Evolutionary conservation across 176 grass and related monocot genomes (phyloP).

Genomic region (Rhipidocladum racemiflorum): DNA sequence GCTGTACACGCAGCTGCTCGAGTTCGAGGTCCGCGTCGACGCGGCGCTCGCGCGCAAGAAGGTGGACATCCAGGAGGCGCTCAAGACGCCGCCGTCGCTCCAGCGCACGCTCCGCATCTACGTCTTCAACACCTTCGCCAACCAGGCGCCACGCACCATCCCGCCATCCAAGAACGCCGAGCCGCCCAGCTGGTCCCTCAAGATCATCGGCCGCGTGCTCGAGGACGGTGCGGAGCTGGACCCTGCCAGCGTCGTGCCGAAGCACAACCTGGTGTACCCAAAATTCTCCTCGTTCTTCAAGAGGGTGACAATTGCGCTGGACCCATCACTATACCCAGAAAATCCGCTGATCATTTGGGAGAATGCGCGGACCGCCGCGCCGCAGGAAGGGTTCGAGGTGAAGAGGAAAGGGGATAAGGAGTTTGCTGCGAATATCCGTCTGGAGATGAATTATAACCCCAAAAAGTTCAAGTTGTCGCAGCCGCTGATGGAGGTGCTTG

Average conservation of each 20-base stretch:
- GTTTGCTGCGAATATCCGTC: slow-evolving; percentile 64
- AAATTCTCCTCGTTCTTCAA: slow-evolving; percentile 96
- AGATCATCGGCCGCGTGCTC: slow-evolving; percentile 86
- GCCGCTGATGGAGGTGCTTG: slow-evolving; percentile 81
- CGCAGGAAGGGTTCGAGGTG: slow-evolving; percentile 88
- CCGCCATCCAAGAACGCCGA: slow-evolving; percentile 51
- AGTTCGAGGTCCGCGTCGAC: slow-evolving; percentile 87
- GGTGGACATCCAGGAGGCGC: slow-evolving; percentile 85
- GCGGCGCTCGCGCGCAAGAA: slow-evolving; percentile 80
- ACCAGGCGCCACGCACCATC: slow-evolving; percentile 63
- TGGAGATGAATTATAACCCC: slow-evolving; percentile 93
- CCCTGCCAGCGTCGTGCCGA: slow-evolving; percentile 65
- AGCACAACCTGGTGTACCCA: slow-evolving; percentile 77
- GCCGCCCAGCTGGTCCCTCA: slow-evolving; percentile 89
- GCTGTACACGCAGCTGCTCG: slow-evolving; percentile 91
- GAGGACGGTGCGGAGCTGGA: slow-evolving; percentile 71
- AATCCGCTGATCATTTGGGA: slow-evolving; percentile 77
- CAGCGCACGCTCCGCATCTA: slow-evolving; percentile 95
- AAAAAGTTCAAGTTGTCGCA: slow-evolving; percentile 91
- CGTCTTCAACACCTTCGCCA: slow-evolving; percentile 88
- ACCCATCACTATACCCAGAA: slow-evolving; percentile 71
- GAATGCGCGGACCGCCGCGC: slow-evolving; percentile 56
- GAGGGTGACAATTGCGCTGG: slow-evolving; percentile 68
- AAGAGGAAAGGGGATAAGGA: slow-evolving; percentile 95
- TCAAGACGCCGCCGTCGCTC: slow-evolving; percentile 75